Base-by-base conservation (phyloP, 192 early-diverging fungal species). In the Diversispora epigaea region DNA sequence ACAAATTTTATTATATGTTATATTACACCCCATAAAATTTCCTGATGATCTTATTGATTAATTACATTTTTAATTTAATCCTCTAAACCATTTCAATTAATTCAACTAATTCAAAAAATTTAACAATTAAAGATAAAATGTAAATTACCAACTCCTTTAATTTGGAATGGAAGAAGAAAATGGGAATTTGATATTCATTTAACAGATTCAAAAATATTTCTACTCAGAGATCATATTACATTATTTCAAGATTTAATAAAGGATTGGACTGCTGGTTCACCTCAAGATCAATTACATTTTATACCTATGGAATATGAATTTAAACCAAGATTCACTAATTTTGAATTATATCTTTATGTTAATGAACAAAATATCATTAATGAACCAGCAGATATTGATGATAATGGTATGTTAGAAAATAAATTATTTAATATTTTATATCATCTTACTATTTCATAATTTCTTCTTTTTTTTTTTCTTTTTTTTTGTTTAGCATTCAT, bases 361-460 rank as follows among this genome's bases (percentile, higher is more conserved):
- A 94, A 94, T 76, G 89, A 91, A 57, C 82, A 89, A 67, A 93
- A 94, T 76, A 88, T 94, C 8, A 92, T 94, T 68, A 85, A 91
- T 74, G 81, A 88, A 73, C 89, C 90, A 17, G 90, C 84, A 21
- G 88, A 89, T 39, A 75, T 83, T 9, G 86, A 89, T 44, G 92
- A 94, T 55, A 94, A 94, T 76, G 83, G 92, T 92, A 85, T 22
- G 82, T 64, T 67, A 44, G 6, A 65, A 22, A 56, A 60, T 15
- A 52, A 7, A 58, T 78, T 12, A 54, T 19, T 3, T 57, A 22
- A 12, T 64, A 44, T 32, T 32, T 32, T 32, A 32, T 32, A 32
- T 32, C 25, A 52, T 58, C 68, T 49, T n/a, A 39, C 39, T 9
- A 60, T 68, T n/a, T 39, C 12, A 56, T 21, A 9, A 25, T 58